Conservation (phyloP, 1,139 yeast genomes). For the Debaryomycetaceae sp. region DNA sequence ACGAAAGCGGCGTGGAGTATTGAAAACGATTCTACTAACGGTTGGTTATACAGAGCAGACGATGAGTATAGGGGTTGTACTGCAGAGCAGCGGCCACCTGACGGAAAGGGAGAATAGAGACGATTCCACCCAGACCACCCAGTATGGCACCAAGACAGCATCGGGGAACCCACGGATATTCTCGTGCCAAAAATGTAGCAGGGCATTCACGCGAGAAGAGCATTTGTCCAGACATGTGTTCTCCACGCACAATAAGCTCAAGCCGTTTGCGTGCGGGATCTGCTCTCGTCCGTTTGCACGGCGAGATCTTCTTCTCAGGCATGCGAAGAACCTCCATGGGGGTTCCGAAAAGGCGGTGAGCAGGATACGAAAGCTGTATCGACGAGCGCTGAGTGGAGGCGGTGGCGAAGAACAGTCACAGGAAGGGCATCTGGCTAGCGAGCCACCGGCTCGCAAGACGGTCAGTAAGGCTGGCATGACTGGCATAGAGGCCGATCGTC, state of each 20-base stretch:
- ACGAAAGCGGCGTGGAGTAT: too few relatives aligned
- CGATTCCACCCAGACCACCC: slow-evolving; percentile 3
- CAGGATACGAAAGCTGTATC: slow-evolving; percentile 40
- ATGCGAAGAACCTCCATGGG: slow-evolving; percentile 90
- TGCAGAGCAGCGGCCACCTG: too few relatives aligned
- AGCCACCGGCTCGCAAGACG: neutral
- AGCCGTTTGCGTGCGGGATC: slow-evolving; percentile 77
- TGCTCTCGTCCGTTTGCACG: slow-evolving; percentile 94
- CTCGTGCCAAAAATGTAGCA: slow-evolving; percentile 40
- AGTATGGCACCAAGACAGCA: slow-evolving; percentile 44
- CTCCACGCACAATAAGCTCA: slow-evolving; percentile 45
- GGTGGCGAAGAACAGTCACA: neutral
- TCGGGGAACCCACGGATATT: slow-evolving; percentile 44
- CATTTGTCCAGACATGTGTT: slow-evolving; percentile 45
- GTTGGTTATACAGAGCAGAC: too few relatives aligned
- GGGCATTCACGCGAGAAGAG: slow-evolving; percentile 49
- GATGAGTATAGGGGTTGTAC: too few relatives aligned
- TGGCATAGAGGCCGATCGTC: neutral
- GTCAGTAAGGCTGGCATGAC: neutral
- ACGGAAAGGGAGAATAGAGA: neutral
- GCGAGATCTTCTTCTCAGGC: slow-evolving; percentile 83
- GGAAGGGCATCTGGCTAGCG: neutral
- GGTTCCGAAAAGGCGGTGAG: slow-evolving; percentile 51
- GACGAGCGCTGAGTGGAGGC: slow-evolving; percentile 16
- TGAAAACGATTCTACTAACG: too few relatives aligned